Evolutionary conservation across 202 grass and related monocot genomes (phyloP).

Genomic region (Schoenoplectus triqueter): DNA sequence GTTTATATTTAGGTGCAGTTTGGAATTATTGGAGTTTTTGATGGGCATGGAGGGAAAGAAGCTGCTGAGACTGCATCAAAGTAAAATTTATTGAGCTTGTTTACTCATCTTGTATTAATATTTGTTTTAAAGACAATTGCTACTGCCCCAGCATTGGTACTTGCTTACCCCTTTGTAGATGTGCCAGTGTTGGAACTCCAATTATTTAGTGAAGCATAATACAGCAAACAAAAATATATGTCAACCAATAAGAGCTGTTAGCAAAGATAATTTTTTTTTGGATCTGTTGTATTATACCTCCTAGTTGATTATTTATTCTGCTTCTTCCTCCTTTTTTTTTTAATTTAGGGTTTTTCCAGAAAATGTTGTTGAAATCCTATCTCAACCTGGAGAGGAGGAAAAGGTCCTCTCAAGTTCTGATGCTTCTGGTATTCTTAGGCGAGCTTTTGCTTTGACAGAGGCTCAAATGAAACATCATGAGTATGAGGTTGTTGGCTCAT

Average conservation of each 20-base stretch:
- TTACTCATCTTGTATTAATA: constrained; percentile 31
- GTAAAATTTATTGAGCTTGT: constrained; percentile 53
- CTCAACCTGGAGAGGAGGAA: constrained; percentile 57
- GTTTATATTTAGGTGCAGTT: constrained; percentile 57
- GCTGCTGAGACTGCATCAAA: constrained; percentile 74
- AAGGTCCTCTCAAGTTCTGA: constrained; percentile 66
- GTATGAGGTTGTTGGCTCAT: constrained; percentile 63
- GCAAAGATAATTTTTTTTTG: not conserved
- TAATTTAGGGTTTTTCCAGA: constrained; percentile 67
- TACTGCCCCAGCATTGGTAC: constrained; percentile 27
- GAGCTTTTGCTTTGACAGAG: constrained; percentile 82
- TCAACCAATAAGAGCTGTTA: constrained; percentile 3
- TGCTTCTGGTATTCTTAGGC: constrained; percentile 77
- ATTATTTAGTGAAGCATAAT: not conserved
- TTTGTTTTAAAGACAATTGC: constrained; percentile 21
- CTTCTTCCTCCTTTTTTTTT: constrained; percentile 36
- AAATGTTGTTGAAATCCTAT: constrained; percentile 67
- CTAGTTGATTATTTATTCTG: constrained; percentile 28
- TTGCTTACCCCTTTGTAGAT: not conserved
- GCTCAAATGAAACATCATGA: constrained; percentile 66
- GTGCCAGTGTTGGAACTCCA: not conserved
- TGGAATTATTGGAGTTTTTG: constrained; percentile 81
- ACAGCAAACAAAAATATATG: not conserved
- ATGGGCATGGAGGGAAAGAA: constrained; percentile 86
- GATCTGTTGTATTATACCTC: constrained; percentile 17